A percentile compares a stretch with the other conserved stretches of the same genome.
These are phyloP conservation scores for Panaeolus cyanescens DNA, from an alignment of 768 basidiomycete genomes.

Conservation along the genomic window DNA sequence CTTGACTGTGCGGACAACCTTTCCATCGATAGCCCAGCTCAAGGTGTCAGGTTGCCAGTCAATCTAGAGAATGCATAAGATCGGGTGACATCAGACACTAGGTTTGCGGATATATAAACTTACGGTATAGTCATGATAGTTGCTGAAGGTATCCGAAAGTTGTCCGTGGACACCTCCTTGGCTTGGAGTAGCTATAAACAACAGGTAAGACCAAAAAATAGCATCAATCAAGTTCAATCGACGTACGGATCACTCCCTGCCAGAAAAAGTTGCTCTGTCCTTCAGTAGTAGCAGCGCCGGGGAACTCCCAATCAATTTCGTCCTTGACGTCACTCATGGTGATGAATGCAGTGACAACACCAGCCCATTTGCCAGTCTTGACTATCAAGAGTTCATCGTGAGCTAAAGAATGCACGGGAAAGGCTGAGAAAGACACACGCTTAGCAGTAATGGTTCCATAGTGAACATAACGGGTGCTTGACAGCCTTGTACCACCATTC, in stretches of 20 bases:
- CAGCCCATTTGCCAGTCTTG: slow-evolving; percentile 78
- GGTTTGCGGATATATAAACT: slow-evolving; percentile 19
- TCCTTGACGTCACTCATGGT: slow-evolving; percentile 85
- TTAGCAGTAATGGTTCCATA: slow-evolving; percentile 76
- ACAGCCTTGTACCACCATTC: slow-evolving; percentile 77
- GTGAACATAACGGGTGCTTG: slow-evolving; percentile 79
- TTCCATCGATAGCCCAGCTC: slow-evolving; percentile 71
- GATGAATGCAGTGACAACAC: slow-evolving; percentile 84
- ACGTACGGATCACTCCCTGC: slow-evolving; percentile 70
- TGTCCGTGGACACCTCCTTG: slow-evolving; percentile 50
- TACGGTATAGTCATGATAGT: slow-evolving; percentile 80
- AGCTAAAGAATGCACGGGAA: background rate
- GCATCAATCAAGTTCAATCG: background rate
- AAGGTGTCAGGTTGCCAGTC: slow-evolving; percentile 77
- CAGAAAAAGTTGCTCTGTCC: slow-evolving; percentile 85
- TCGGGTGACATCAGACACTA: background rate
- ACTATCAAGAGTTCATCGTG: slow-evolving; percentile 37
- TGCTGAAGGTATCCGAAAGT: slow-evolving; percentile 62
- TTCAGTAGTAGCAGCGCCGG: slow-evolving; percentile 58
- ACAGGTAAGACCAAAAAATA: background rate
- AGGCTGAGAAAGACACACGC: slow-evolving; percentile 34
- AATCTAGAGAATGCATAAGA: slow-evolving; percentile 44
- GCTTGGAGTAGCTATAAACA: slow-evolving; percentile 36
- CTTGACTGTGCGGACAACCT: slow-evolving; percentile 67
- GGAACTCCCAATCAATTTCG: slow-evolving; percentile 89